phyloP scores from a whole-genome alignment of 768 basidiomycete genomes.

The Lepiota brunneoincarnata region DNA sequence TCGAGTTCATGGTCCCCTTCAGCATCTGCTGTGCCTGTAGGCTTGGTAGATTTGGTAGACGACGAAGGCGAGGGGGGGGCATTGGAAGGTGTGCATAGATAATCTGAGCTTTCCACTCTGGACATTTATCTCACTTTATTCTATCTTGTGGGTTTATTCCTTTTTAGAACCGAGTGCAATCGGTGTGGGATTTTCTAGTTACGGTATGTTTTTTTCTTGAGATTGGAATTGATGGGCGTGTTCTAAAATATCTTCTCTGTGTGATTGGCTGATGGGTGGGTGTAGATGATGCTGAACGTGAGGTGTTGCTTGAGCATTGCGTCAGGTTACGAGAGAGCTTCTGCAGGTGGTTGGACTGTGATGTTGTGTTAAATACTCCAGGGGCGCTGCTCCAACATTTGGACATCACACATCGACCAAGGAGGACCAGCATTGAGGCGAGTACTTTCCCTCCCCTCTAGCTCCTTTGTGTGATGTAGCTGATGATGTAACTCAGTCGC shows the following conservation, averaged over 20 bases:
- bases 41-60: neutral
- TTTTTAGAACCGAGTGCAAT: neutral
- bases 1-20: constrained; percentile 1
- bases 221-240: neutral
- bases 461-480: constrained; percentile 11
- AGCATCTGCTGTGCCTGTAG: neutral
- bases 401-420: constrained; percentile 30
- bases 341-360: constrained; percentile 58
- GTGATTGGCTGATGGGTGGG: constrained; percentile 18
- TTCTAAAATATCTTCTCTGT: neutral
- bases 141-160: neutral
- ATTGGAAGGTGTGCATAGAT: constrained; percentile 14
- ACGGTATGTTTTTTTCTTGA: constrained; percentile 4
- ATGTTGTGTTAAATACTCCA: constrained; percentile 50
- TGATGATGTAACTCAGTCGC: constrained; percentile 22
- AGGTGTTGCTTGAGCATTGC: constrained; percentile 23
- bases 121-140: neutral
- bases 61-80: constrained; percentile 1
- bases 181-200: constrained; percentile 1
- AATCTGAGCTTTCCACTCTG: constrained; percentile 3
- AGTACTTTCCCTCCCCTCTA: neutral
- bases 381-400: constrained; percentile 51
- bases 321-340: constrained; percentile 37
- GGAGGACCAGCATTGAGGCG: constrained; percentile 16
- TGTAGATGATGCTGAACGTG: constrained; percentile 42